Percentiles rank a stretch among this genome's conserved stretches.
Evolutionary conservation across 2,329 filamentous ascomycete genomes (phyloP).

Genomic region (Diaporthe ilicicola): DNA sequence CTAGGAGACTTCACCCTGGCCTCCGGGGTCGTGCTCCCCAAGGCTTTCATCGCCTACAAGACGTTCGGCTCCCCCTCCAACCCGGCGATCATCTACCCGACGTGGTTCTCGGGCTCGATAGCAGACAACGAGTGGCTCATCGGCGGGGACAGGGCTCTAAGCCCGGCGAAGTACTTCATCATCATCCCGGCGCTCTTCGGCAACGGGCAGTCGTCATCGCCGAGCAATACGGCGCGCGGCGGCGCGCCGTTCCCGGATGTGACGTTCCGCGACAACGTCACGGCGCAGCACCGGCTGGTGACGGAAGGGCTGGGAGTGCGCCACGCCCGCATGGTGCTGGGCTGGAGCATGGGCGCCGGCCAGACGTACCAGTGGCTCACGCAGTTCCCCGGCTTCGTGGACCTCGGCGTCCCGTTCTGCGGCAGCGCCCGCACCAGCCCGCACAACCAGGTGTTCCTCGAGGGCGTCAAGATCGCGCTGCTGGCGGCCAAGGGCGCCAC

Average conservation of each 20-base stretch:
- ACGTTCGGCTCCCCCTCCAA: constrained; percentile 71
- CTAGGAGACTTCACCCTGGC: constrained; percentile 75
- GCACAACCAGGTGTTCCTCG: constrained; percentile 64
- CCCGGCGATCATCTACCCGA: constrained; percentile 78
- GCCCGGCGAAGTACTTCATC: constrained; percentile 61
- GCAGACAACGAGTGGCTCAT: constrained; percentile 80
- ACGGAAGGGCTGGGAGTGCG: constrained; percentile 49
- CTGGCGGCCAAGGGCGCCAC: constrained; percentile 44
- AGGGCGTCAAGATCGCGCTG: constrained; percentile 60
- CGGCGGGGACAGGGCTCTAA: constrained; percentile 70
- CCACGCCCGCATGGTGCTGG: constrained; percentile 56
- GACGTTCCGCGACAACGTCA: constrained; percentile 61
- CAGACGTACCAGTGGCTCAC: constrained; percentile 62
- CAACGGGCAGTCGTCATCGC: constrained; percentile 62
- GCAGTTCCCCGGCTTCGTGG: constrained; percentile 57
- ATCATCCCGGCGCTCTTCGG: constrained; percentile 61
- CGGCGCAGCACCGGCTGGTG: constrained; percentile 55
- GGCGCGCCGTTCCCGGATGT: constrained; percentile 51
- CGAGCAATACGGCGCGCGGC: constrained; percentile 52
- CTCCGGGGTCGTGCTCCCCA: constrained; percentile 66
- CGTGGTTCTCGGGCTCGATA: constrained; percentile 73
- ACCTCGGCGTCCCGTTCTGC: constrained; percentile 57
- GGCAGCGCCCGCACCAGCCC: constrained; percentile 58
- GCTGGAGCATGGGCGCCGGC: constrained; percentile 66
- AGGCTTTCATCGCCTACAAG: constrained; percentile 79